Conservation (phyloP, 345 rosid genomes). For the Linum tenue region DNA sequence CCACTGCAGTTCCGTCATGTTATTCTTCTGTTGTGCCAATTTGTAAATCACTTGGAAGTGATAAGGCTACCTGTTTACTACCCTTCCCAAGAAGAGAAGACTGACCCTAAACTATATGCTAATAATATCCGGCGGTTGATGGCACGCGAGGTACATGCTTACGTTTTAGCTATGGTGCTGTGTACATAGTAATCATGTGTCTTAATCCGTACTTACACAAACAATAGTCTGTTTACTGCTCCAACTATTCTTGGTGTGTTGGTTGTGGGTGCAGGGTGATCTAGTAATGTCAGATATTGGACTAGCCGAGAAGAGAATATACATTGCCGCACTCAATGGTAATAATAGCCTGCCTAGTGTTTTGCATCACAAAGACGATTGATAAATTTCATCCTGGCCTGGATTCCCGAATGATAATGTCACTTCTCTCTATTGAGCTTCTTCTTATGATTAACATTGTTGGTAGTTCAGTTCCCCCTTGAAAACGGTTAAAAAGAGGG, state of each 20-base stretch:
- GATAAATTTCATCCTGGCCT: conserved; percentile 51
- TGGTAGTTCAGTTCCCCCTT: too few relatives aligned
- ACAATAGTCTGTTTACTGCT: too few relatives aligned
- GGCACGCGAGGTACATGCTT: conserved; percentile 66
- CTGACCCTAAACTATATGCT: conserved; percentile 80
- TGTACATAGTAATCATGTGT: background rate
- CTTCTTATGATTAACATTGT: conserved; percentile 15
- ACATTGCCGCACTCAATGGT: conserved; percentile 98
- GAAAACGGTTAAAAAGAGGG: too few relatives aligned
- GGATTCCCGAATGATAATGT: conserved; percentile 32
- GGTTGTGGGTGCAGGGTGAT: conserved; percentile 59
- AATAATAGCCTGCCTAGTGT: conserved; percentile 92
- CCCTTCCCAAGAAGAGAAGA: conserved; percentile 88
- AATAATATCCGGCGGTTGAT: conserved; percentile 71
- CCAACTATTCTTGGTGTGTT: background rate
- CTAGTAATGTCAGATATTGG: conserved; percentile 75
- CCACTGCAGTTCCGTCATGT: conserved; percentile 69
- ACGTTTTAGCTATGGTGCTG: background rate
- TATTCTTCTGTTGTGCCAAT: conserved; percentile 76
- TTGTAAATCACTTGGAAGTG: conserved; percentile 80
- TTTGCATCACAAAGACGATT: conserved; percentile 94
- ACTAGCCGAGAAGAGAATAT: conserved; percentile 89
- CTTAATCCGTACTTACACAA: background rate
- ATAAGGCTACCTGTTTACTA: conserved; percentile 62
- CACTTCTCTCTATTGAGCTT: conserved; percentile 28